Percentiles rank a stretch among this genome's conserved stretches.
Evolutionary conservation across 73 alveolate species (phyloP).

Genomic region (Chromera velia): DNA sequence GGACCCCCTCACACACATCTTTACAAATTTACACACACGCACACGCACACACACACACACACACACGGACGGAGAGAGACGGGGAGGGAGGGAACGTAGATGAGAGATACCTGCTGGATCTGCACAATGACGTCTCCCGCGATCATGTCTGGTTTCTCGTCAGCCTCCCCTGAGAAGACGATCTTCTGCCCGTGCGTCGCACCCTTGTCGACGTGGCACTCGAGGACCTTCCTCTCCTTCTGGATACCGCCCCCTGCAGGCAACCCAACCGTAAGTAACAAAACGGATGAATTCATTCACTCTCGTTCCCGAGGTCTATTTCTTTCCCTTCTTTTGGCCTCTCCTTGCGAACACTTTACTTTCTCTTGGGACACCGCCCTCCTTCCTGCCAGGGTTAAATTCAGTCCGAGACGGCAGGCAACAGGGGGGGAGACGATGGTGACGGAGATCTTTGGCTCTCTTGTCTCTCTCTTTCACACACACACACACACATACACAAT

Average conservation of each 20-base stretch:
- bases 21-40: too few species aligned
- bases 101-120: slow-evolving; percentile 59
- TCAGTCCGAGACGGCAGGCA: too few species aligned
- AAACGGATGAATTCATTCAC: neutral
- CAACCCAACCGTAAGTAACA: neutral
- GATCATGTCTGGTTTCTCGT: slow-evolving; percentile 60
- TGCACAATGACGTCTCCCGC: slow-evolving; percentile 64
- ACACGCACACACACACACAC: slow-evolving; percentile 1
- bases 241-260: slow-evolving; percentile 17
- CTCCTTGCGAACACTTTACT: neutral
- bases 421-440: too few species aligned
- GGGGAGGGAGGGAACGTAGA: neutral
- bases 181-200: slow-evolving; percentile 72
- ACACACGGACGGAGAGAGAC: neutral
- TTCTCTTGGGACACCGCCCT: neutral
- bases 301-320: neutral
- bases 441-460: too few species aligned
- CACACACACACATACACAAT: too few species aligned
- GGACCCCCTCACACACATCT: too few species aligned
- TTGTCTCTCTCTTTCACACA: too few species aligned
- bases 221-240: slow-evolving; percentile 51
- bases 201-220: slow-evolving; percentile 68
- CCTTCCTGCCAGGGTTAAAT: too few species aligned
- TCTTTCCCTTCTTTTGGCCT: neutral
- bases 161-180: slow-evolving; percentile 63